Evolutionary conservation across 306 rosid species (phyloP).

Genomic region (Prunus davidiana): DNA sequence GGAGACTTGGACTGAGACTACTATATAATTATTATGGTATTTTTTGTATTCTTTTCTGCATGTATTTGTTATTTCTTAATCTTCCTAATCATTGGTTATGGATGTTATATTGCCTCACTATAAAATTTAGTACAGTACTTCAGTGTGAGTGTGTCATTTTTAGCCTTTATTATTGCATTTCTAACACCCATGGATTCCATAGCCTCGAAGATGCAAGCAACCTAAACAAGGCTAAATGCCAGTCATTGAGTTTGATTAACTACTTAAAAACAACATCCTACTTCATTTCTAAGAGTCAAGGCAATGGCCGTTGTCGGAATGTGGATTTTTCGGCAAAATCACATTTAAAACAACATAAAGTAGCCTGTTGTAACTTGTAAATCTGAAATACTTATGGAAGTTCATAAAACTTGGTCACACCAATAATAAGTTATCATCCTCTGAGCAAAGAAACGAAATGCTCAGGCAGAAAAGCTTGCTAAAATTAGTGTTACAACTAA

Average conservation of each 20-base stretch:
- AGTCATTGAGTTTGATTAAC: too few species aligned
- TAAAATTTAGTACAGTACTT: background rate
- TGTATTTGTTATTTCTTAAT: slow-evolving; percentile 6
- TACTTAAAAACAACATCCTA: background rate
- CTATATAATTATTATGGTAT: slow-evolving; percentile 1
- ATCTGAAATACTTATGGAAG: background rate
- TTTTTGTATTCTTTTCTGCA: background rate
- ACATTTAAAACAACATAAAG: too few species aligned
- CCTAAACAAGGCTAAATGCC: background rate
- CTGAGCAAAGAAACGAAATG: background rate
- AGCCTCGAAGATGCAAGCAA: background rate
- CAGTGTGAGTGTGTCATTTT: background rate
- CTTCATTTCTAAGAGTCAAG: too few species aligned
- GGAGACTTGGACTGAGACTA: background rate
- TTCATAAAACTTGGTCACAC: background rate
- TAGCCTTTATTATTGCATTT: background rate
- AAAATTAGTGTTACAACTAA: background rate
- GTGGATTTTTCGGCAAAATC: too few species aligned
- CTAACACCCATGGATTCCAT: background rate
- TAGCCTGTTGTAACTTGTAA: background rate
- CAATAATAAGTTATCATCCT: too few species aligned
- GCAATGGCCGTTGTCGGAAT: too few species aligned
- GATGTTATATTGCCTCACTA: background rate
- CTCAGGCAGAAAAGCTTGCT: background rate
- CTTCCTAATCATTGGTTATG: slow-evolving; percentile 18